Conservation (phyloP, 192 early-diverging fungal genomes). For the Gaertneriomyces sp. region DNA sequence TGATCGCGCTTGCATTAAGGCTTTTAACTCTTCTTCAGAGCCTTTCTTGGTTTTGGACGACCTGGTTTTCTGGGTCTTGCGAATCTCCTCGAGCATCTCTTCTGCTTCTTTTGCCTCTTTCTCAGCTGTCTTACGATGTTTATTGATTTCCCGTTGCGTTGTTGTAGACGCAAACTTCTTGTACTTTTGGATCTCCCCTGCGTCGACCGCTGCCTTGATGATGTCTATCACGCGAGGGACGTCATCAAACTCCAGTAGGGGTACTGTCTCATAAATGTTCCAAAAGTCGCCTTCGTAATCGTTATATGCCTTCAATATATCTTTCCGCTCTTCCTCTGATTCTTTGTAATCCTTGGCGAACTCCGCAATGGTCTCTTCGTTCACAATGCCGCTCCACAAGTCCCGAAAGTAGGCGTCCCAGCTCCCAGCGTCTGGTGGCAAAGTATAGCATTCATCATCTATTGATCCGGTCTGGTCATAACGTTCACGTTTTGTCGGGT, state of each 20-base stretch:
- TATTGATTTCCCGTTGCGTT: constrained; percentile 36
- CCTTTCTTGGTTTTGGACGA: constrained; percentile 54
- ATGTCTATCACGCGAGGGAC: constrained; percentile 57
- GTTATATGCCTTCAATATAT: constrained; percentile 66
- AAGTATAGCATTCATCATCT: constrained; percentile 46
- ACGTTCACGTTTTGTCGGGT: constrained; percentile 53
- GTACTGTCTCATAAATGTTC: constrained; percentile 58
- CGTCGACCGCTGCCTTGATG: constrained; percentile 63
- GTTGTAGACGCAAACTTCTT: constrained; percentile 44
- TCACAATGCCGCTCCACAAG: constrained; percentile 70
- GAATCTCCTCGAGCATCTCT: neutral
- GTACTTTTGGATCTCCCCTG: constrained; percentile 48
- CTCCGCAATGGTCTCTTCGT: constrained; percentile 68
- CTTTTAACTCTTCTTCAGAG: constrained; percentile 39
- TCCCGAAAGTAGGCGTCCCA: constrained; percentile 83
- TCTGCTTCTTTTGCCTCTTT: constrained; percentile 8
- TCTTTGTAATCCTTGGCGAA: constrained; percentile 67
- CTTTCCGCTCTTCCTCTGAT: constrained; percentile 48
- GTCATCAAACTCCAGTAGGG: constrained; percentile 61
- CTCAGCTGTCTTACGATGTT: constrained; percentile 54
- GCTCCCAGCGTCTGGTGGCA: constrained; percentile 20
- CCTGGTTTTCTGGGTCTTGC: neutral
- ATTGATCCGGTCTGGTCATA: constrained; percentile 78
- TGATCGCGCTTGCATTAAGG: constrained; percentile 42
- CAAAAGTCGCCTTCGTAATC: constrained; percentile 69